These are phyloP conservation scores for Opeltia flavorubescens DNA, from an alignment of 495 filamentous ascomycete genomes.

Conservation along the genomic window DNA sequence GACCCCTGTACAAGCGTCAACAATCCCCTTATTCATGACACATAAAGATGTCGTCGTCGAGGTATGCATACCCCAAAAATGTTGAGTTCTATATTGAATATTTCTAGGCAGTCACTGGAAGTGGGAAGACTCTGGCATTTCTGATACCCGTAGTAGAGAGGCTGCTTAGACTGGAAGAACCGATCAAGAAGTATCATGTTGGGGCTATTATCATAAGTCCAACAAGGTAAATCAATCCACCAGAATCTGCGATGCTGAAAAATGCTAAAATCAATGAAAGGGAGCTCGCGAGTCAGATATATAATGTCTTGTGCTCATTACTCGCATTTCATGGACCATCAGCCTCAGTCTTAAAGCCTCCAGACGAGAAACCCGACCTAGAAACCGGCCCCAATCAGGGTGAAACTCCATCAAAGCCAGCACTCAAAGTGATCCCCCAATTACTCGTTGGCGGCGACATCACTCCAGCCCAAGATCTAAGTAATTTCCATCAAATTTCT, in stretches of 20 bases:
- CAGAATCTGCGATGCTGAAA: not conserved
- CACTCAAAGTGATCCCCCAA: slow-evolving; percentile 58
- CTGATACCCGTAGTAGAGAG: slow-evolving; percentile 80
- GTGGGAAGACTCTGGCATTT: slow-evolving; percentile 87
- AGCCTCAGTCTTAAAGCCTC: slow-evolving; percentile 40
- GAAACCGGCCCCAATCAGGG: slow-evolving; percentile 33
- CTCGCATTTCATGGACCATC: slow-evolving; percentile 73
- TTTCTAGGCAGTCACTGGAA: slow-evolving; percentile 69
- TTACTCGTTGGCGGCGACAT: slow-evolving; percentile 79
- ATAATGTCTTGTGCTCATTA: slow-evolving; percentile 63
- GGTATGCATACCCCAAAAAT: slow-evolving; percentile 18
- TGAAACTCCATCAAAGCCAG: slow-evolving; percentile 30
- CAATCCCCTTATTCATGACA: slow-evolving; percentile 77
- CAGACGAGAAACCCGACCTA: slow-evolving; percentile 22
- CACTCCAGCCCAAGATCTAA: slow-evolving; percentile 72
- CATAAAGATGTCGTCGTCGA: slow-evolving; percentile 97
- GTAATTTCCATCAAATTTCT: slow-evolving; percentile 58
- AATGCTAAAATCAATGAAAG: slow-evolving; percentile 22
- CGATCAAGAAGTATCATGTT: slow-evolving; percentile 76
- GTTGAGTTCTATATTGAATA: not conserved
- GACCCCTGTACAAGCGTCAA: slow-evolving; percentile 91
- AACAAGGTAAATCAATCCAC: slow-evolving; percentile 39
- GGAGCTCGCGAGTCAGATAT: slow-evolving; percentile 83
- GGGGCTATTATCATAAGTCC: slow-evolving; percentile 84
- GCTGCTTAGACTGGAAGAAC: slow-evolving; percentile 58